A percentile compares a stretch with the other conserved stretches of the same genome.
phyloP scores from a whole-genome alignment of 306 rosid genomes.

The Begonia peltatifolia region DNA sequence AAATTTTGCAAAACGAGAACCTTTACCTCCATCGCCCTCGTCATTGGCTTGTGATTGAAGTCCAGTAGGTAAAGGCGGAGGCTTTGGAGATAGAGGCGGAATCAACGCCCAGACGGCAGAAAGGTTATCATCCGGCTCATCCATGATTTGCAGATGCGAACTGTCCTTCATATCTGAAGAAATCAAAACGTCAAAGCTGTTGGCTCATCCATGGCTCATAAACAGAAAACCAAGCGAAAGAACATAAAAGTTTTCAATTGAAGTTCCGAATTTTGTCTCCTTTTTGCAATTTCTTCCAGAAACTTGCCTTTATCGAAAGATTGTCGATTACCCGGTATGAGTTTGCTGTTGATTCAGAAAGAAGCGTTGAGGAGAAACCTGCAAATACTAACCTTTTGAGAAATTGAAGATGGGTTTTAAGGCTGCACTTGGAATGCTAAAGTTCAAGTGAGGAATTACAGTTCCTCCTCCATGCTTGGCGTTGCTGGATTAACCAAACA shows the following conservation, averaged over 20 bases:
- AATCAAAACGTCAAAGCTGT: not conserved
- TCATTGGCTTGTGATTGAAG: conserved; percentile 28
- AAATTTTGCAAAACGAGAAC: conserved; percentile 69
- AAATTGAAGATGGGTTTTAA: conserved; percentile 55
- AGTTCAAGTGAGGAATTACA: conserved; percentile 79
- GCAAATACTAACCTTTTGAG: conserved; percentile 37
- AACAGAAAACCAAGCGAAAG: not conserved
- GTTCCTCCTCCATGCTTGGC: conserved; percentile 88
- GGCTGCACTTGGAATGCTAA: conserved; percentile 81
- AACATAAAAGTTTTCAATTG: not conserved
- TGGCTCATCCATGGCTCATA: not conserved
- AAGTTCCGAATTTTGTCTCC: not conserved
- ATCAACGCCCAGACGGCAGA: conserved; percentile 77
- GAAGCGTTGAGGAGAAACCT: not conserved
- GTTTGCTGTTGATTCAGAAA: not conserved
- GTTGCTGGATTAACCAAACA: conserved; percentile 45
- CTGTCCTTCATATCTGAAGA: conserved; percentile 47
- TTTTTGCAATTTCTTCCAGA: not conserved
- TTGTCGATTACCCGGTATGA: not conserved
- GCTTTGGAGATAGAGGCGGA: conserved; percentile 54
- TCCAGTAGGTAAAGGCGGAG: conserved; percentile 26
- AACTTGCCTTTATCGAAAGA: not conserved
- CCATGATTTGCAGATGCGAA: conserved; percentile 45
- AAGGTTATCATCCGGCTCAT: conserved; percentile 47
- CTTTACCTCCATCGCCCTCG: conserved; percentile 36